These are phyloP conservation scores for Apiospora saccharicola DNA, from an alignment of 2,329 filamentous ascomycete species.

Conservation along the genomic window DNA sequence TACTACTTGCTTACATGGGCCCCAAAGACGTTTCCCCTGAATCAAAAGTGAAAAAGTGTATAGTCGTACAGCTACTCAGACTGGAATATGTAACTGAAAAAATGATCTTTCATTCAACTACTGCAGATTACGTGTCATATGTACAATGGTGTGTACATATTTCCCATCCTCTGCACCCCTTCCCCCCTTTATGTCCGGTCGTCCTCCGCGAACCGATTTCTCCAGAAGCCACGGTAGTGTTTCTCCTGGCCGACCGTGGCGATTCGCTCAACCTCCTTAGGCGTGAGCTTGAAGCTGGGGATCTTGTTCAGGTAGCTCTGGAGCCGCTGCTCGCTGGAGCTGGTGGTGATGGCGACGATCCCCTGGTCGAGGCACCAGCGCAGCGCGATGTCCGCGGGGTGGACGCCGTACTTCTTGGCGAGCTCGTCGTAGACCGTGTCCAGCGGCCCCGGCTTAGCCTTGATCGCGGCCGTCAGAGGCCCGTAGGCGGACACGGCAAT, in stretches of 20 bases:
- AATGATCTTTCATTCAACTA: background rate
- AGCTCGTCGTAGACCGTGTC: slow-evolving; percentile 58
- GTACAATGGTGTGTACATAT: background rate
- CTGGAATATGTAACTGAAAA: background rate
- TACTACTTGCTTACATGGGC: background rate
- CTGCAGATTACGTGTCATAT: too few relatives aligned
- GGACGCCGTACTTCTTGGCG: slow-evolving; percentile 65
- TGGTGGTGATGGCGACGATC: slow-evolving; percentile 66
- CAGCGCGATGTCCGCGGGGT: slow-evolving; percentile 62
- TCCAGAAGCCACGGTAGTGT: slow-evolving; percentile 69
- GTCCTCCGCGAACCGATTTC: slow-evolving; percentile 56
- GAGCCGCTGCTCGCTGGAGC: slow-evolving; percentile 63
- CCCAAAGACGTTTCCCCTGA: background rate
- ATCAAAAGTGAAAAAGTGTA: background rate
- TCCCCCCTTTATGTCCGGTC: slow-evolving; percentile 48
- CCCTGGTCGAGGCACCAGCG: slow-evolving; percentile 69
- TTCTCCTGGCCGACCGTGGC: slow-evolving; percentile 63
- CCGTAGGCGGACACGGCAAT: slow-evolving; percentile 65
- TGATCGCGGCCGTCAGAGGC: slow-evolving; percentile 56
- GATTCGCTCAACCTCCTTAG: slow-evolving; percentile 65
- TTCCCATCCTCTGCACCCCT: background rate
- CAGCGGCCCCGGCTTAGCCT: slow-evolving; percentile 60
- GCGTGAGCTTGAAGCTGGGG: slow-evolving; percentile 64
- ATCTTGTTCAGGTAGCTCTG: slow-evolving; percentile 60
- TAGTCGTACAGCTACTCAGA: background rate